Evolutionary conservation across 306 rosid genomes (phyloP), one percentile per base, ranked within the genome.

Genomic region (Castanea crenata): DNA sequence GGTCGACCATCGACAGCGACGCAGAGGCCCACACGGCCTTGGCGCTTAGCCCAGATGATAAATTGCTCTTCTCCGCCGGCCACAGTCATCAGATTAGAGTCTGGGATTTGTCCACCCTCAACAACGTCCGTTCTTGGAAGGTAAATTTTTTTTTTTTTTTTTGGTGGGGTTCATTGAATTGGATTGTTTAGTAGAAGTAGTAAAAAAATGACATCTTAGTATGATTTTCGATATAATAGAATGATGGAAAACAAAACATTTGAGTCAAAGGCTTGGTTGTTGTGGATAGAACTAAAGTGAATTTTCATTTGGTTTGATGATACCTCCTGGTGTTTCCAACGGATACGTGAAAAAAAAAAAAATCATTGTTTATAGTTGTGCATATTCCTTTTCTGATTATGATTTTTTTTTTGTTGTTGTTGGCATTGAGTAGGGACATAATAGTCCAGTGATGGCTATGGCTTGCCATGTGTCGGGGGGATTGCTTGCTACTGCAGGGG

Each of bases 371-470:
- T 29, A 31, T 55, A 32, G 65, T 29, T 14, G 52, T 21, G 64
- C 34, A 5, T 15, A 12, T 8, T 55, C 7, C 8, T 15, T 38
- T 54, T 71, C 20, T 32, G 55, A 6, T 65, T 76, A 14, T 32
- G n/a, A 13, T 23, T 79, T 2, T 55, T 6, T 51, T 55, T n/a
- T n/a, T n/a, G n/a, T n/a, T 13, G 31, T 54, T 62, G 32, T 71
- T 69, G 69, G 14, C 51, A 4, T 82, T 72, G 64, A 69, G n/a
- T 73, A 92, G 99, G 98, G 98, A 70, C 97, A 95, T 71, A 97
- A 95, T 10, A 97, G 98, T 82, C 98, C 98, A 0, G 94, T 92
- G n/a, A 95, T 91, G 99, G 91, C 86, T 57, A 92, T 95, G 98
- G 84, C 89, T 6, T 87, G 89, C 76, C 98, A 95, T 71, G 88